Evolutionary conservation across 2,329 filamentous ascomycete genomes (phyloP).

Genomic region (Grosmannia clavigera): DNA sequence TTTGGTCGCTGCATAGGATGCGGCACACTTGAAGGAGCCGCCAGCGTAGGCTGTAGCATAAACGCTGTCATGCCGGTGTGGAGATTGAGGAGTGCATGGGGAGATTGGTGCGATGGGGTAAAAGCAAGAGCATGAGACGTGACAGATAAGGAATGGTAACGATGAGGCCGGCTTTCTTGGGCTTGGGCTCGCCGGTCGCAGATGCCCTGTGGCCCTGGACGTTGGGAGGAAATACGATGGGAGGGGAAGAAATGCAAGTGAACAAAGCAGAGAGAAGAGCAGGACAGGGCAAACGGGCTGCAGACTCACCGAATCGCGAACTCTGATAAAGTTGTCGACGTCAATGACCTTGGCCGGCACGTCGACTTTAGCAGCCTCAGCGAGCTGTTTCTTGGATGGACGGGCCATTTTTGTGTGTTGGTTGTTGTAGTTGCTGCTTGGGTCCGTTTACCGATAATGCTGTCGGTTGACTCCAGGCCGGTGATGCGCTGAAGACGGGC

Average conservation of each 20-base stretch:
- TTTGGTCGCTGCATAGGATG: no score
- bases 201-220: neutral
- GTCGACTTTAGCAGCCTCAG: constrained; percentile 18
- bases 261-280: neutral
- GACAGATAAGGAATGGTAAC: neutral
- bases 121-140: no score
- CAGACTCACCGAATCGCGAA: constrained; percentile 64
- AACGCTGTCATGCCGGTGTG: no score
- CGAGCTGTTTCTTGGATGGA: constrained; percentile 16
- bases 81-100: no score
- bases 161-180: neutral
- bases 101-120: neutral
- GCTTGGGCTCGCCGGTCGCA: neutral
- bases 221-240: neutral
- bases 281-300: neutral
- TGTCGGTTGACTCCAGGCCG: neutral
- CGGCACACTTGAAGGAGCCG: no score
- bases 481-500: neutral
- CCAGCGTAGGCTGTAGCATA: no score
- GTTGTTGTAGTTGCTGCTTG: neutral
- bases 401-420: constrained; percentile 14
- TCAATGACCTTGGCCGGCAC: constrained; percentile 41
- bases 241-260: neutral
- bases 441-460: neutral
- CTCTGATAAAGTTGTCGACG: constrained; percentile 65